These are phyloP conservation scores for Straminergon stramineum DNA, from an alignment of 225 moss, liverwort and hornwort genomes.

Conservation along the genomic window DNA sequence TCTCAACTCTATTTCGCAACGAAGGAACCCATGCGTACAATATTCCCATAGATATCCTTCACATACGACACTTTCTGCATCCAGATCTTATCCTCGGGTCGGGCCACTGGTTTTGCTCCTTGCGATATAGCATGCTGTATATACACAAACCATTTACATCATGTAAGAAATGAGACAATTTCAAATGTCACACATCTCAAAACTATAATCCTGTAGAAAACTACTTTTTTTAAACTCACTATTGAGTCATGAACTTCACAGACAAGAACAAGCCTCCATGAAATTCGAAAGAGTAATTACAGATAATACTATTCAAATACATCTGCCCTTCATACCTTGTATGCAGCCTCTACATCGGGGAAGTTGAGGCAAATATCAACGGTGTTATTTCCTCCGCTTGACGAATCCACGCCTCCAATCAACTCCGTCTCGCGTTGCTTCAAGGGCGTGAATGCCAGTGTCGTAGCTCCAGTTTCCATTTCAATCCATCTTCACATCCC, in stretches of 20 bases:
- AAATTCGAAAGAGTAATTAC: background rate
- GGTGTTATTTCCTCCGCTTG: slow-evolving; percentile 16
- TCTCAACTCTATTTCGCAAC: background rate
- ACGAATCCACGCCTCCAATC: slow-evolving; percentile 49
- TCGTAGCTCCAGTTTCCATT: slow-evolving; percentile 68
- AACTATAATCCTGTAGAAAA: background rate
- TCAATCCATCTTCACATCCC: slow-evolving; percentile 57
- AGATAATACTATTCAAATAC: too few species aligned
- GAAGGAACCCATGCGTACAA: slow-evolving; percentile 49
- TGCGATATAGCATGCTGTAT: slow-evolving; percentile 49
- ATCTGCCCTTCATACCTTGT: slow-evolving; percentile 26
- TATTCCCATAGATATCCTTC: slow-evolving; percentile 52
- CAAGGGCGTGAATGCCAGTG: slow-evolving; percentile 69
- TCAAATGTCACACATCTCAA: background rate
- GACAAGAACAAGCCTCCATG: background rate
- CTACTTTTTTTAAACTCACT: background rate
- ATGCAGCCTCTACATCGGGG: slow-evolving; percentile 63
- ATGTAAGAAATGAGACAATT: background rate
- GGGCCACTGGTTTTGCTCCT: slow-evolving; percentile 55
- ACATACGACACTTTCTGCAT: slow-evolving; percentile 70
- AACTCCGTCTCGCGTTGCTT: slow-evolving; percentile 56
- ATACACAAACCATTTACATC: background rate
- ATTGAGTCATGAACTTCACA: background rate
- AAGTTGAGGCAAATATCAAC: slow-evolving; percentile 58
- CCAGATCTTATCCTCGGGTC: slow-evolving; percentile 65